Conservation (phyloP, 108 stramenopile species). For the Pseudonitzschia multiseries region DNA sequence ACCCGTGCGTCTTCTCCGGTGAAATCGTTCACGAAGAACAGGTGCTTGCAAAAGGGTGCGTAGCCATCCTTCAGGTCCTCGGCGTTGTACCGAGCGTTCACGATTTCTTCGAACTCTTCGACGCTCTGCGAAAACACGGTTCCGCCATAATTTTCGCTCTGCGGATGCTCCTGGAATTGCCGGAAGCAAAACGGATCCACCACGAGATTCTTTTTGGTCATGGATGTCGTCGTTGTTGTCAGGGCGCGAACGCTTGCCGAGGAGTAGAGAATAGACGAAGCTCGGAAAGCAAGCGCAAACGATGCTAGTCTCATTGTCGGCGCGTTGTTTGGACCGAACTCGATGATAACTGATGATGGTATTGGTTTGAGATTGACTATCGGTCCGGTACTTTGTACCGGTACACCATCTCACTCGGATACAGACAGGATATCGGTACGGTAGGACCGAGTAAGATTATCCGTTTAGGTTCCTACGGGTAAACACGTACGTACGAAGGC, state of each 20-base stretch:
- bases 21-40: conserved; percentile 92
- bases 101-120: conserved; percentile 72
- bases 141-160: conserved; percentile 54
- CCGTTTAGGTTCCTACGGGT: too few relatives aligned
- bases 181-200: conserved; percentile 88
- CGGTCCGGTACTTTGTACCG: too few relatives aligned
- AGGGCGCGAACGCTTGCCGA: background rate
- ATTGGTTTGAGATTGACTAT: too few relatives aligned
- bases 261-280: background rate
- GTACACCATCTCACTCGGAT: too few relatives aligned
- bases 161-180: conserved; percentile 70
- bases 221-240: background rate
- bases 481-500: conserved; percentile 9
- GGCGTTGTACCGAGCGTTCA: conserved; percentile 64
- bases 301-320: background rate
- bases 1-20: conserved; percentile 53
- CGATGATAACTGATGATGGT: too few relatives aligned
- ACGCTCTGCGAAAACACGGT: conserved; percentile 66
- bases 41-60: conserved; percentile 98
- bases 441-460: too few relatives aligned
- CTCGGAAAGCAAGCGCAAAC: background rate
- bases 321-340: background rate
- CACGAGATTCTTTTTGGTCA: conserved; percentile 37
- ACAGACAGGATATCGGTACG: too few relatives aligned
- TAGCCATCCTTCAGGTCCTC: conserved; percentile 84